phyloP scores from a whole-genome alignment of 2,329 filamentous ascomycete genomes.

The Fusarium duplospermum region DNA sequence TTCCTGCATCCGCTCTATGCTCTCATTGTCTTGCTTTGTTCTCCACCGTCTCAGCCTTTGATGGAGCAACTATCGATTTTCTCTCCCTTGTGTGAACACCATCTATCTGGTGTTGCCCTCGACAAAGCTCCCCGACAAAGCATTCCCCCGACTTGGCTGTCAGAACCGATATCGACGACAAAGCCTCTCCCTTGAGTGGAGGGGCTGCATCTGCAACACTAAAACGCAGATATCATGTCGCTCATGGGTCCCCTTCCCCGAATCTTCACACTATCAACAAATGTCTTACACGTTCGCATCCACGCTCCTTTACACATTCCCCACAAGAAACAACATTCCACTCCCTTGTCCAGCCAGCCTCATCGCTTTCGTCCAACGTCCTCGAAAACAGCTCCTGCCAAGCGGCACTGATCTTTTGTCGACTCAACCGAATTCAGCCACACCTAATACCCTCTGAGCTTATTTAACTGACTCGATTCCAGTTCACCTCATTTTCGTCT shows the following conservation, averaged over 20 bases:
- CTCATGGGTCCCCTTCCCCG: neutral
- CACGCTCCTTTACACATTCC: conserved; percentile 35
- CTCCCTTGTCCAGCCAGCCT: conserved; percentile 17
- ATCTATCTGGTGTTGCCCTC: conserved; percentile 14
- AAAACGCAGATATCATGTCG: conserved; percentile 13
- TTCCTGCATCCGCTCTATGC: conserved; percentile 26
- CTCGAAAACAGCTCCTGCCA: conserved; percentile 33
- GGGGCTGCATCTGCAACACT: conserved; percentile 10
- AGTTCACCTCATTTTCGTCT: conserved; percentile 28
- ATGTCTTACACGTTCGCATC: conserved; percentile 36
- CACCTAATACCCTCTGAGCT: conserved; percentile 17
- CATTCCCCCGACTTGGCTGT: neutral
- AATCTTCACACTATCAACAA: conserved; percentile 35
- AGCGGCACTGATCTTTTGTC: conserved; percentile 29
- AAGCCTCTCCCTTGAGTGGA: neutral
- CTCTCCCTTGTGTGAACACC: conserved; percentile 29
- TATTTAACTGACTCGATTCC: conserved; percentile 40
- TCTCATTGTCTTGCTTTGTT: conserved; percentile 33
- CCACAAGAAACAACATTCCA: conserved; percentile 39
- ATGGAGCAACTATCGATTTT: conserved; percentile 24
- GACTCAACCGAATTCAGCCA: conserved; percentile 30
- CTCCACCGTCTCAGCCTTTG: conserved; percentile 25
- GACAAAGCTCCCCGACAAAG: conserved; percentile 10
- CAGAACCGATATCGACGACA: conserved; percentile 12
- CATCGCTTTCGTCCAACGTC: conserved; percentile 32